Evolutionary conservation across 192 early-diverging fungal genomes (phyloP).

Genomic region (Phycomyces nitens): DNA sequence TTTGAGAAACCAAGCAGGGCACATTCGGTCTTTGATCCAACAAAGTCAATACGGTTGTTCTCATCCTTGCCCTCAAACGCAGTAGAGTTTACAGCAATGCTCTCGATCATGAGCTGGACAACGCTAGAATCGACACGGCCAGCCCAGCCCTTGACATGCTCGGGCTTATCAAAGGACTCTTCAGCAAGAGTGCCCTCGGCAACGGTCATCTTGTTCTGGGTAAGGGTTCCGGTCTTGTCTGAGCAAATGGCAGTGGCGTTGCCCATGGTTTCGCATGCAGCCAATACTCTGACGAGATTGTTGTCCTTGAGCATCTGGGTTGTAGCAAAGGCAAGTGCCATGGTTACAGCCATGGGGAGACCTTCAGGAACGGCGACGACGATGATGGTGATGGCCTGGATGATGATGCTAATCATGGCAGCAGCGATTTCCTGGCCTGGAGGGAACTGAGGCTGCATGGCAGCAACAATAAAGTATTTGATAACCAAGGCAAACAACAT

Average conservation of each 20-base stretch:
- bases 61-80: slow-evolving; percentile 71
- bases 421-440: slow-evolving; percentile 50
- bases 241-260: slow-evolving; percentile 79
- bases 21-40: slow-evolving; percentile 80
- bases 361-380: slow-evolving; percentile 88
- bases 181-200: slow-evolving; percentile 58
- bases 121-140: slow-evolving; percentile 38
- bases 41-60: slow-evolving; percentile 53
- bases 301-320: slow-evolving; percentile 79
- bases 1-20: slow-evolving; percentile 70
- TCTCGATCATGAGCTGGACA: slow-evolving; percentile 47
- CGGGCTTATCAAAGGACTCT: slow-evolving; percentile 36
- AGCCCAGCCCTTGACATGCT: slow-evolving; percentile 48
- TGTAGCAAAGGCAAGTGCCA: slow-evolving; percentile 78
- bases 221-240: slow-evolving; percentile 86
- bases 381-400: slow-evolving; percentile 78
- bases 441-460: slow-evolving; percentile 60
- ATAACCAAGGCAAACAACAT: slow-evolving; percentile 75
- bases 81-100: slow-evolving; percentile 71
- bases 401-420: slow-evolving; percentile 64
- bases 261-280: slow-evolving; percentile 83
- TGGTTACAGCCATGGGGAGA: slow-evolving; percentile 81
- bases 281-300: slow-evolving; percentile 75
- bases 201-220: slow-evolving; percentile 80
- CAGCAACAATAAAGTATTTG: slow-evolving; percentile 62